Percentiles rank a stretch among this genome's conserved stretches.
Conservation (phyloP, 768 basidiomycete genomes). For the Leucocoprinus leucothites region DNA sequence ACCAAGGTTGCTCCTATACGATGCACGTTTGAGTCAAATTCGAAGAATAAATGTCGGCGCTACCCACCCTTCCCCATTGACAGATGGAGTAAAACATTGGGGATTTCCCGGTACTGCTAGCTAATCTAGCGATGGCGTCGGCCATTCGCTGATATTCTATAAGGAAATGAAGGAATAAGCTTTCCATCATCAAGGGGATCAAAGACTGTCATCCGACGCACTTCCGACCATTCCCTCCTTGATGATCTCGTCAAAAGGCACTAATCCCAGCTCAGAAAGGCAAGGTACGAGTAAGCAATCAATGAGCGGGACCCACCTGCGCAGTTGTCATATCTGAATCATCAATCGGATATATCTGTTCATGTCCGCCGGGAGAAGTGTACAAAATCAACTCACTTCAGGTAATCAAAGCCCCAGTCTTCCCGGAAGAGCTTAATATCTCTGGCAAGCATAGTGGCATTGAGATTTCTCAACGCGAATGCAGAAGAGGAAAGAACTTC, state of each 20-base stretch:
- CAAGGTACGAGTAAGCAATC: neutral
- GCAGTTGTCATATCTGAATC: slow-evolving; percentile 57
- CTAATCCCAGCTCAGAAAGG: slow-evolving; percentile 18
- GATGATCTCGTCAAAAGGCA: slow-evolving; percentile 55
- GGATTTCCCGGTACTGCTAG: slow-evolving; percentile 41
- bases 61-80: slow-evolving; percentile 64
- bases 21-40: too few species aligned
- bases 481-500: neutral
- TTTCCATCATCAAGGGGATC: neutral
- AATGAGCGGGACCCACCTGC: slow-evolving; percentile 24
- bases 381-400: neutral
- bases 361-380: neutral
- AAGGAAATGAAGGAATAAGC: too few species aligned
- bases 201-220: neutral
- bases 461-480: too few species aligned
- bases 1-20: slow-evolving; percentile 54
- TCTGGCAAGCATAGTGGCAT: slow-evolving; percentile 23
- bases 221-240: slow-evolving; percentile 52
- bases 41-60: too few species aligned
- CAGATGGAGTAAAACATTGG: slow-evolving; percentile 62
- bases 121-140: slow-evolving; percentile 52
- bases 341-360: neutral
- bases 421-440: slow-evolving; percentile 52
- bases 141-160: slow-evolving; percentile 62
- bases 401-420: slow-evolving; percentile 58